Base-by-base conservation (phyloP, 345 rosid genomes). In the Aquilaria yunnanensis region DNA sequence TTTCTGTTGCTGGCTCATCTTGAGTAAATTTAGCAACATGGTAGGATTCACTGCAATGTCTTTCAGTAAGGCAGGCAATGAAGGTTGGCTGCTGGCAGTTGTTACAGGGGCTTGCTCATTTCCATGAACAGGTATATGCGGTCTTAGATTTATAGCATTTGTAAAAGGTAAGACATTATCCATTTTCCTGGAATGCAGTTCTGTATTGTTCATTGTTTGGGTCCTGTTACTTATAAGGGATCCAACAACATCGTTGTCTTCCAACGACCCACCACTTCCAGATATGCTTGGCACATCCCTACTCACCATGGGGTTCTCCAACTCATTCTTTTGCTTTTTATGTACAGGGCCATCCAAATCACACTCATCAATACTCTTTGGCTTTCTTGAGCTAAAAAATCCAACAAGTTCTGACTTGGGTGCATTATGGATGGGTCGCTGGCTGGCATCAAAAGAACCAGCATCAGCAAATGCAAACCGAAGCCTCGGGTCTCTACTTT, bases 401-500 rank as follows among this genome's bases (percentile, higher is more conserved):
- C 71, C 89, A 51, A 64, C 69, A 66, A 74, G 66, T 59, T 72
- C 86, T 14, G 61, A 77, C 74, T 72, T 86, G 8, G 76, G 55
- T 47, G 74, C 56, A 67, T 70, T 73, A 46, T 69, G 65, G 29
- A 62, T 62, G 12, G 69, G 54, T 32, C 65, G 61, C 8, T 67
- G 78, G 62, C 71, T 76, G 12, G 72, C 64, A 65, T 84, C 80
- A 56, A 62, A 70, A 72, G 71, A 68, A 63, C 63, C 72, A 23
- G 58, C 58, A 73, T 88, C 84, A 56, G 87, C 63, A 51, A 70
- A 86, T 45, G 58, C 76, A 77, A 75, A 80, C 66, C 93, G 79
- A 76, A 91, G 90, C 73, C 99, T 87, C 37, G 99, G 99, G 68
- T 94, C 99, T 74, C 97, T 80, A 78, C 88, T 84, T 80, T 78